Percentiles rank a stretch among this genome's conserved stretches.
phyloP scores from a whole-genome alignment of 148 eudicot species.

The Cornus kousa region DNA sequence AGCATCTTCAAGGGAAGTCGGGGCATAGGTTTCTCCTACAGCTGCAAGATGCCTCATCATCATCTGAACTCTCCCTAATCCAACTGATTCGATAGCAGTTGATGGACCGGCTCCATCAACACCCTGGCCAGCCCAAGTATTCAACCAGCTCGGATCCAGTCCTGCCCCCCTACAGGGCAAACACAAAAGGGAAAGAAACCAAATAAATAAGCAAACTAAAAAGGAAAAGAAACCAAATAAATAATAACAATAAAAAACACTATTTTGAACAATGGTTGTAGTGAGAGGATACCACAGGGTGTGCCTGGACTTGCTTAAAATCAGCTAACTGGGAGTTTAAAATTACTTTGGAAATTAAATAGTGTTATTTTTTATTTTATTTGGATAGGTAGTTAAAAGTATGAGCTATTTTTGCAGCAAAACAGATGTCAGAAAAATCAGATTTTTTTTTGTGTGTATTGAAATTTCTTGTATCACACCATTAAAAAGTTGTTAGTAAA shows the following conservation, averaged over 20 bases:
- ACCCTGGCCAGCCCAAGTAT: slow-evolving; percentile 57
- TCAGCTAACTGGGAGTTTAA: too few species aligned
- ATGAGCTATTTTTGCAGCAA: background rate
- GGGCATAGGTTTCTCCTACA: slow-evolving; percentile 92
- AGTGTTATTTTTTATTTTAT: background rate
- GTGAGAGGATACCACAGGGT: background rate
- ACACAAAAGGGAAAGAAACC: background rate
- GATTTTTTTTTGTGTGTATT: background rate
- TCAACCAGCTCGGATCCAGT: slow-evolving; percentile 67
- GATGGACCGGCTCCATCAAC: slow-evolving; percentile 94
- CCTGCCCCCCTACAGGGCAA: slow-evolving; percentile 55
- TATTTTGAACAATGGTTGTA: background rate
- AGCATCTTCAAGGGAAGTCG: slow-evolving; percentile 80
- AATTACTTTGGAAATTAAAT: background rate
- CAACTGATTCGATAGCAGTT: slow-evolving; percentile 50
- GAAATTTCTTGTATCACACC: background rate
- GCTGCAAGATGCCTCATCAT: slow-evolving; percentile 98
- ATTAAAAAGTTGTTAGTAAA: background rate
- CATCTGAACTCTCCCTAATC: slow-evolving; percentile 84
- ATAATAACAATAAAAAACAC: background rate
- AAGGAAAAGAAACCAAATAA: slow-evolving; percentile 5
- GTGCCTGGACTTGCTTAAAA: slow-evolving; percentile 3
- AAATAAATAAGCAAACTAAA: slow-evolving; percentile 1
- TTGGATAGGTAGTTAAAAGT: too few species aligned
- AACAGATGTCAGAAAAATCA: background rate